Evolutionary conservation across 331 rosid species (phyloP).

Genomic region (Phaseolus coccineus): DNA sequence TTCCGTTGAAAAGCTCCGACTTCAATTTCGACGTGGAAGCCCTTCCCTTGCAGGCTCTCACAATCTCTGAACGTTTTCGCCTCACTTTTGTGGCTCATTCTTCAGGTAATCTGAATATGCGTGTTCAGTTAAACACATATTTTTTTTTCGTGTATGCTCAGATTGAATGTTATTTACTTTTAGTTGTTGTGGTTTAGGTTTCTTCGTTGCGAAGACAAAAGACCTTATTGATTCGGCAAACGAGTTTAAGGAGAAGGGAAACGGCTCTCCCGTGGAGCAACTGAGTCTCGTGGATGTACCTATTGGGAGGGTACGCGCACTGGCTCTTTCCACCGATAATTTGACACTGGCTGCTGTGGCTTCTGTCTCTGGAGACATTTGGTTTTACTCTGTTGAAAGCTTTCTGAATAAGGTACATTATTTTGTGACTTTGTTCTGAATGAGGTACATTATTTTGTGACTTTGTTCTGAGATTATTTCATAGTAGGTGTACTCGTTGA

Average conservation of each 20-base stretch:
- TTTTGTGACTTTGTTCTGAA: not conserved
- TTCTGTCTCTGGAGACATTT: conserved; percentile 49
- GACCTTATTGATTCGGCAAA: conserved; percentile 74
- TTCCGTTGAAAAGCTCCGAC: conserved; percentile 59
- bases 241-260: conserved; percentile 58
- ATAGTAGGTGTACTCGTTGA: not conserved
- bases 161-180: not conserved
- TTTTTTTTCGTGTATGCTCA: not conserved
- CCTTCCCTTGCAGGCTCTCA: conserved; percentile 75
- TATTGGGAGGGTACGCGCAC: conserved; percentile 63
- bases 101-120: conserved; percentile 45
- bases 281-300: conserved; percentile 66
- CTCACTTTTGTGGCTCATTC: conserved; percentile 72
- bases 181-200: conserved; percentile 54
- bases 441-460: conserved; percentile 49
- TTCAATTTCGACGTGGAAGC: conserved; percentile 52
- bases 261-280: conserved; percentile 61
- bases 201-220: conserved; percentile 68
- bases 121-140: not conserved
- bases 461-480: not conserved
- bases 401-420: conserved; percentile 60
- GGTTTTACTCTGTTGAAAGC: conserved; percentile 58
- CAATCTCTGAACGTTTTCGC: conserved; percentile 71
- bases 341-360: conserved; percentile 59
- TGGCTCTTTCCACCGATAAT: conserved; percentile 69